Base-by-base conservation (phyloP, 2,329 filamentous ascomycete species). In the Curvularia spicifera region DNA sequence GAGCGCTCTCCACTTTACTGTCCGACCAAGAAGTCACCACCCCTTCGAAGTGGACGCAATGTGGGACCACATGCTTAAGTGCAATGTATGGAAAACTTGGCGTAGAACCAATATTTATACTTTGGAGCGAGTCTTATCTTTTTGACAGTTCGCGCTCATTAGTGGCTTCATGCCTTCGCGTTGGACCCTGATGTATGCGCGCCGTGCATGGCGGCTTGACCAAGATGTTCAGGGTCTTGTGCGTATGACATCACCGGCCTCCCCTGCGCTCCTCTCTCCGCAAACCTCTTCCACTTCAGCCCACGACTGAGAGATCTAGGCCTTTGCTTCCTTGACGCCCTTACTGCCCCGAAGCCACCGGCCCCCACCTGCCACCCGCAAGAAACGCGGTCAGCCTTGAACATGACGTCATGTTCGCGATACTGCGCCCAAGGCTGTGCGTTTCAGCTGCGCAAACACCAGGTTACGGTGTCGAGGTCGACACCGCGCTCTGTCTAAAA, bases 361-460 rank as follows among this genome's bases (percentile, higher is more conserved):
- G n/a, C 9, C 29, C 4, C n/a, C 13, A 13, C 13, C 18, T 50
- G 35, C 22, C 18, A 28, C 26, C 22, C 8, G 24, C 22, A n/a
- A 29, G n/a, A 29, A 24, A 29, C 13, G 39, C 15, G 33, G 59
- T 51, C 51, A 52, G 47, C 51, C 50, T 59, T 26, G 20, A 22
- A n/a, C 15, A 63, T 63, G 62, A 64, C 57, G 51, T 60, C 52
- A 64, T 51, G 20, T 40, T 51, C 48, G 43, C 47, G 31, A 51
- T 56, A 37, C 35, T 50, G 39, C 22, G 45, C 37, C 24, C 39
- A 42, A 37, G 53, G 52, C 55, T 53, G 55, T 53, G 50, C 56
- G 45, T 53, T 43, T 47, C 55, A 48, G 31, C 45, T 44, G 43
- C 45, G 18, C 44, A 37, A 18, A 18, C 31, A 45, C 46, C 46